Conservation (phyloP, 2,329 filamentous ascomycete species). For the Colletotrichum costaricense region DNA sequence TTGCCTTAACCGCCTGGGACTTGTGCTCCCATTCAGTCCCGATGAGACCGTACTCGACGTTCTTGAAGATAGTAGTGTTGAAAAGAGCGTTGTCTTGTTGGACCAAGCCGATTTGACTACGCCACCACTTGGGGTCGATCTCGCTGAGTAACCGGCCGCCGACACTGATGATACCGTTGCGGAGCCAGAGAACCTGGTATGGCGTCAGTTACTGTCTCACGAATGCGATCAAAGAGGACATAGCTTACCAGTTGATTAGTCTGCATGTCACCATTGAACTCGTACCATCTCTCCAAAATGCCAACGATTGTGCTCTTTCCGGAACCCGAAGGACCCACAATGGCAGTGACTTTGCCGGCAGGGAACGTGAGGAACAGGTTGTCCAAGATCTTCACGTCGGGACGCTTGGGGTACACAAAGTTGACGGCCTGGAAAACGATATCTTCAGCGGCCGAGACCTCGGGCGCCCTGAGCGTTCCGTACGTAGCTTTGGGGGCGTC, state of each 20-base stretch:
- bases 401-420: slow-evolving; percentile 49
- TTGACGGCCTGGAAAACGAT: slow-evolving; percentile 54
- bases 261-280: slow-evolving; percentile 35
- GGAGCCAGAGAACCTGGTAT: slow-evolving; percentile 49
- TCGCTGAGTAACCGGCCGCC: slow-evolving; percentile 60
- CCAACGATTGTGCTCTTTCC: slow-evolving; percentile 54
- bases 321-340: slow-evolving; percentile 49
- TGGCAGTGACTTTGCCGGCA: slow-evolving; percentile 46
- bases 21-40: slow-evolving; percentile 50
- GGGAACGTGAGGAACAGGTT: slow-evolving; percentile 47
- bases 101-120: slow-evolving; percentile 91
- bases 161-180: slow-evolving; percentile 39
- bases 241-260: slow-evolving; percentile 59
- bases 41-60: slow-evolving; percentile 58
- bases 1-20: slow-evolving; percentile 51
- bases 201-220: slow-evolving; percentile 64
- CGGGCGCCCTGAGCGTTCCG: slow-evolving; percentile 57
- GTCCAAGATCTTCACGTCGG: slow-evolving; percentile 46
- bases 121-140: slow-evolving; percentile 89
- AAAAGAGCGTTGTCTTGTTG: slow-evolving; percentile 72
- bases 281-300: slow-evolving; percentile 53
- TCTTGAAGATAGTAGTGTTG: slow-evolving; percentile 63
- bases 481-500: slow-evolving; percentile 55
- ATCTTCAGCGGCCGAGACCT: slow-evolving; percentile 61
- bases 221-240: slow-evolving; percentile 81